Evolutionary conservation across 352 stramenopile genomes (phyloP), one percentile per base, ranked within the genome.

Genomic region (Phytopythium mirpurense): DNA sequence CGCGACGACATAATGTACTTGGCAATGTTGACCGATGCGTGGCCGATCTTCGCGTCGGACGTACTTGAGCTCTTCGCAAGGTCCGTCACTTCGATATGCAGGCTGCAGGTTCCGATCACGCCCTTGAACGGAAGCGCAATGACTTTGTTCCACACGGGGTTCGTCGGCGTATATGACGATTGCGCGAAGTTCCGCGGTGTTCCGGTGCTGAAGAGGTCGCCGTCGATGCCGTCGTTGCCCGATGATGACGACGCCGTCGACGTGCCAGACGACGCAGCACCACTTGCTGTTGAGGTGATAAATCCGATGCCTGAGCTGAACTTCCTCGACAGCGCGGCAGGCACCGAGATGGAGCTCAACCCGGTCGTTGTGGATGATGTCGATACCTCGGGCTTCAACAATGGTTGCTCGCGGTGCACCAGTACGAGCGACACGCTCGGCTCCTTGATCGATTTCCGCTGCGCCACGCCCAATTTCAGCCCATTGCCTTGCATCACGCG

Each of bases 91-190:
- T 93, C 81, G 34, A 95, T 74, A 18, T 81, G 74, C n/a, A 94
- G 55, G 1, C 67, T 86, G 53, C 76, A 88, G 11, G 78, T 88
- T 14, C 83, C 83, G 47, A 92, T 91, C 5, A 92, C 65, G 31
- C 83, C 65, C 35, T 76, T 64, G 56, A 91, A 94, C 37, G 83
- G 76, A 0, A 94, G 71, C 43, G 74, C 59, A n/a, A 94, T 67
- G 38, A 92, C 68, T 27, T 83, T 68, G 49, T 94, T 94, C 83
- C 83, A 94, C 26, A 94, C 78, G 1, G 83, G 83, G 26, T 92
- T 82, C 34, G 78, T 83, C 10, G 81, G 73, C 11, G 68, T 62
- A 47, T 85, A 88, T 26, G 77, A 79, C 14, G 73, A 53, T n/a
- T 87, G 71, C 1, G 59, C 56, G 24, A 74, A 46, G 54, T 88